Evolutionary conservation across 352 stramenopile species (phyloP), one percentile per base, ranked within the genome.

Genomic region (Thraustochytrium sp.): DNA sequence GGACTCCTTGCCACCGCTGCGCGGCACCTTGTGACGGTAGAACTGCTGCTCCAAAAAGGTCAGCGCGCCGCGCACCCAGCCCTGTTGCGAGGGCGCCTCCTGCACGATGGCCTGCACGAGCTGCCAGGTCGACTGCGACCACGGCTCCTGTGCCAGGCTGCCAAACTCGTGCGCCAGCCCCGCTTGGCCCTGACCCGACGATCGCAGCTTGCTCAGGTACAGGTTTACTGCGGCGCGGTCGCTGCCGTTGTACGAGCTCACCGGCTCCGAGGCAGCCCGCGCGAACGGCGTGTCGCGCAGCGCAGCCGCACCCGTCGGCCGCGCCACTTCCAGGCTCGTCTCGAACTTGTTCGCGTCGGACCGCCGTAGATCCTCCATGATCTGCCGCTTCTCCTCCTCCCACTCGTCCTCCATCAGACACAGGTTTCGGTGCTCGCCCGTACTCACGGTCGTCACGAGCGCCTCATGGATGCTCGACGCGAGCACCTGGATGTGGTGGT

Each of bases 371-470:
- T 80, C 68, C 31, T 44, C 68, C 48, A 80, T 46, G 9, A 80
- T 46, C 18, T 51, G 5, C 2, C 46, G 51, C 46, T 80, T 80
- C 26, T 80, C 68, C 51, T 68, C 44, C 21, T 80, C 68, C 68
- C 68, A 80, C 21, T 80, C 68, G 68, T 80, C 68, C 49, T 80
- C 68, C 48, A 80, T 46, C 8, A 55, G 49, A 31, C 68, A 63
- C 16, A 80, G 34, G 34, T 11, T 53, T 34, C 63, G 63, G 53
- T 80, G 68, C 68, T 80, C 68, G 42, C 21, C 44, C 11, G 31
- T 44, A 13, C 31, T 53, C 48, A 75, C 38, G 29, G 48, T 80
- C 34, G 68, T 80, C 68, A 80, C 40, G 34, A 80, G 68, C 3
- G 68, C 68, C 38, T 80, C 68, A 31, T 80, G 68, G 51, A 80